Percentiles rank a stretch among this genome's conserved stretches.
phyloP scores from a whole-genome alignment of 2,329 filamentous ascomycete genomes.

The Dactylellina parvicollis region DNA sequence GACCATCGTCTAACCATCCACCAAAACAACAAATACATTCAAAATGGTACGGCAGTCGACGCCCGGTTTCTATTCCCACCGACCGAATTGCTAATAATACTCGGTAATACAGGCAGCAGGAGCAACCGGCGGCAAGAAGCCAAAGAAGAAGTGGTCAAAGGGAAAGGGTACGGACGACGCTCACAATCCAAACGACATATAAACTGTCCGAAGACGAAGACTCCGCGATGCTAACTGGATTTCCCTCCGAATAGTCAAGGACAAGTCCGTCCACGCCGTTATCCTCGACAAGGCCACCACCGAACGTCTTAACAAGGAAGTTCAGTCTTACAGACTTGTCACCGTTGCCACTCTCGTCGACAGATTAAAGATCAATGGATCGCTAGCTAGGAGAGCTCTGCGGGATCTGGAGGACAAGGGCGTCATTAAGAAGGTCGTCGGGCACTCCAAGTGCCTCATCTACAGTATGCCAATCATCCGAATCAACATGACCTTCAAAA shows the following conservation, averaged over 20 bases:
- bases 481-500: background rate
- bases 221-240: conserved; percentile 63
- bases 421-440: conserved; percentile 96
- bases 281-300: conserved; percentile 97
- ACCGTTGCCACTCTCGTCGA: conserved; percentile 98
- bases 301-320: conserved; percentile 99
- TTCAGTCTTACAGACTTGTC: conserved; percentile 99
- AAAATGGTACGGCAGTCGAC: conserved; percentile 52
- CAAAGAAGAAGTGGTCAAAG: conserved; percentile 84
- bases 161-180: conserved; percentile 66
- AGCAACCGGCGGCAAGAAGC: conserved; percentile 77
- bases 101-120: conserved; percentile 63
- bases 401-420: conserved; percentile 97
- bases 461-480: conserved; percentile 76
- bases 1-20: conserved; percentile 49
- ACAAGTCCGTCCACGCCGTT: conserved; percentile 99
- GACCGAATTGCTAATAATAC: conserved; percentile 31
- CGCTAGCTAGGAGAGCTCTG: conserved; percentile 87
- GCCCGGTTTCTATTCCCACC: background rate
- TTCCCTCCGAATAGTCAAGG: conserved; percentile 78
- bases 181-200: conserved; percentile 13
- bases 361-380: conserved; percentile 99
- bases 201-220: conserved; percentile 56
- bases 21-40: conserved; percentile 53
- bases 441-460: conserved; percentile 97